A percentile compares a stretch with the other conserved stretches of the same genome.
Evolutionary conservation across 2,329 filamentous ascomycete genomes (phyloP).

Genomic region (Escovopsis sp.): DNA sequence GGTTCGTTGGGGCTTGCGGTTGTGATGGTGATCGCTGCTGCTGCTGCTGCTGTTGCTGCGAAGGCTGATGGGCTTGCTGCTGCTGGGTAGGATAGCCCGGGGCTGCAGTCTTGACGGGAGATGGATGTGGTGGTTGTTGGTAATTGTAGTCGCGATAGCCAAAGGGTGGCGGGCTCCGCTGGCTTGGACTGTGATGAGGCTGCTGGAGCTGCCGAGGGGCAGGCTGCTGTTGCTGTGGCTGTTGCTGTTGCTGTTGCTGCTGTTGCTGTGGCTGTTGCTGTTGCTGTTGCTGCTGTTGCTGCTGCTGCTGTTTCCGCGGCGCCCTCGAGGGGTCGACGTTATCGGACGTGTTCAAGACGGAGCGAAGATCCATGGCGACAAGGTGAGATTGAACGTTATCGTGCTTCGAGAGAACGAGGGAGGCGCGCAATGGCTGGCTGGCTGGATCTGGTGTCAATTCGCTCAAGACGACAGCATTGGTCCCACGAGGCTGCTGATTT

Average conservation of each 20-base stretch:
- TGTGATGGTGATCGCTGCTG: neutral
- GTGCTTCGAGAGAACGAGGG: constrained; percentile 1
- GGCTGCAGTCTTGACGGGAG: constrained; percentile 29
- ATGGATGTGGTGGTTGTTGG: constrained; percentile 24
- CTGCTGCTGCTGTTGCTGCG: constrained; percentile 13
- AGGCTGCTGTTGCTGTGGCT: constrained; percentile 16
- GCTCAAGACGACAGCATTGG: constrained; percentile 2
- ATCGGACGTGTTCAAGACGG: constrained; percentile 39
- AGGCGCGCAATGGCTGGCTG: constrained; percentile 3
- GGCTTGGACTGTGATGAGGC: constrained; percentile 29
- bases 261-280: constrained; percentile 14
- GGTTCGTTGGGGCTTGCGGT: constrained; percentile 16
- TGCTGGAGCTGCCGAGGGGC: constrained; percentile 16
- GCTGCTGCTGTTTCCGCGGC: constrained; percentile 17
- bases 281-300: constrained; percentile 17
- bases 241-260: constrained; percentile 19
- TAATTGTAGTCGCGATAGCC: constrained; percentile 36
- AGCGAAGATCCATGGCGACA: constrained; percentile 35
- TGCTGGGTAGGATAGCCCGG: constrained; percentile 26
- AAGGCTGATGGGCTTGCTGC: constrained; percentile 6
- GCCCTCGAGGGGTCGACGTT: constrained; percentile 24
- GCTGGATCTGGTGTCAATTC: constrained; percentile 3
- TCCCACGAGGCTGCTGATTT: constrained; percentile 2
- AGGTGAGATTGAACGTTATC: neutral
- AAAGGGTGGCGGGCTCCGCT: constrained; percentile 25